These are phyloP conservation scores for Umbelopsis ramanniana DNA, from an alignment of 192 early-diverging fungal genomes.

Conservation along the genomic window DNA sequence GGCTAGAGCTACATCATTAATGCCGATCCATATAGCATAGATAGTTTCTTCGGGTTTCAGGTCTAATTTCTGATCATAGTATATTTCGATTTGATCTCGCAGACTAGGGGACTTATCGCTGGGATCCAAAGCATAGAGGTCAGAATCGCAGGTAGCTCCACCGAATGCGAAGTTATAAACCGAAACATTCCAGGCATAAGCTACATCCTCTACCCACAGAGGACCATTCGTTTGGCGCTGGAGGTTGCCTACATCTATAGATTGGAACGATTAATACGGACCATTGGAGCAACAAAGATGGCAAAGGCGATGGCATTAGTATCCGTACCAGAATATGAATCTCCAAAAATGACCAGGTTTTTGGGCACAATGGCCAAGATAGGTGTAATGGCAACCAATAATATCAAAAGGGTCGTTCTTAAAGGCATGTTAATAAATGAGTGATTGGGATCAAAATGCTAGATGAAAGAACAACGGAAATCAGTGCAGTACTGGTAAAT, in stretches of 20 bases:
- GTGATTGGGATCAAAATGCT: neutral
- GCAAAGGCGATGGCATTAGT: neutral
- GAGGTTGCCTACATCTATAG: conserved; percentile 32
- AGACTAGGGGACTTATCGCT: conserved; percentile 25
- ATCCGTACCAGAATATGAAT: conserved; percentile 39
- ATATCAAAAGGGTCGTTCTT: neutral
- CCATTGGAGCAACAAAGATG: neutral
- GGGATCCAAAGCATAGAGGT: conserved; percentile 5
- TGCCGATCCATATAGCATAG: conserved; percentile 39
- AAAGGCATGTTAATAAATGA: neutral
- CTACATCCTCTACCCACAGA: conserved; percentile 40
- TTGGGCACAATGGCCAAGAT: conserved; percentile 17
- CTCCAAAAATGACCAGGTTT: conserved; percentile 46
- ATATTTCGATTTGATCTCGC: conserved; percentile 40
- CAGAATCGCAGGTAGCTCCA: conserved; percentile 35
- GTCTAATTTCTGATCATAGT: conserved; percentile 35
- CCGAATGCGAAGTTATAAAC: conserved; percentile 42
- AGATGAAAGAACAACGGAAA: neutral
- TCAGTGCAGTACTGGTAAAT: neutral
- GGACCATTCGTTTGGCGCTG: conserved; percentile 38
- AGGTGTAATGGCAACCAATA: neutral
- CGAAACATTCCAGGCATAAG: conserved; percentile 40
- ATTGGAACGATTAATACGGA: neutral
- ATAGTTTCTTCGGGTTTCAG: conserved; percentile 38
- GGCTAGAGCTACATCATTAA: conserved; percentile 31